Percentiles rank a stretch among this genome's conserved stretches.
phyloP scores from a whole-genome alignment of 306 rosid species.

The Senna tora region DNA sequence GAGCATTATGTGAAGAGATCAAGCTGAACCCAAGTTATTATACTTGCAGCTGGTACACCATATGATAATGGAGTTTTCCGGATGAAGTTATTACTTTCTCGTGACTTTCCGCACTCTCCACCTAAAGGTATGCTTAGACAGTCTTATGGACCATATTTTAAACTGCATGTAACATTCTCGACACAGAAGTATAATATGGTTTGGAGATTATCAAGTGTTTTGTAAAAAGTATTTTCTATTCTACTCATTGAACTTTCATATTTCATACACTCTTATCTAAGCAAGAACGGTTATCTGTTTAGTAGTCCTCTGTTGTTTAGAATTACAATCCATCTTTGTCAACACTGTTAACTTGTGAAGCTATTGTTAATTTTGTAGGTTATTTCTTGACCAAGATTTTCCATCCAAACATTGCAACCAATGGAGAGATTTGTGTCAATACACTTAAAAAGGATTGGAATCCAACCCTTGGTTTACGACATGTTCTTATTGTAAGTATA shows the following conservation, averaged over 20 bases:
- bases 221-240: neutral
- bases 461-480: constrained; percentile 93
- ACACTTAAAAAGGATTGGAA: constrained; percentile 97
- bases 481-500: constrained; percentile 73
- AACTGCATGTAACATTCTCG: neutral
- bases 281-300: constrained; percentile 4
- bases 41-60: constrained; percentile 90
- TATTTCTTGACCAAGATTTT: constrained; percentile 89
- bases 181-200: constrained; percentile 4
- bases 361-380: constrained; percentile 56
- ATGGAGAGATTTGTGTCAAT: constrained; percentile 98
- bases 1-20: constrained; percentile 15
- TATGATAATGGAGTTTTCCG: constrained; percentile 95
- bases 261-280: neutral
- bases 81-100: constrained; percentile 85
- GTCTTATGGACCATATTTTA: neutral
- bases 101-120: constrained; percentile 87
- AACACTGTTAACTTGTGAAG: constrained; percentile 18
- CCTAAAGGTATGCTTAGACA: constrained; percentile 73
- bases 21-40: constrained; percentile 33
- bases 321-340: neutral
- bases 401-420: constrained; percentile 89
- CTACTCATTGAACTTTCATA: neutral
- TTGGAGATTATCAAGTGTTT: neutral
- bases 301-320: constrained; percentile 3